Percentiles rank a stretch among this genome's conserved stretches.
phyloP scores from a whole-genome alignment of 257 asterid species.

The Linaria vulgaris region DNA sequence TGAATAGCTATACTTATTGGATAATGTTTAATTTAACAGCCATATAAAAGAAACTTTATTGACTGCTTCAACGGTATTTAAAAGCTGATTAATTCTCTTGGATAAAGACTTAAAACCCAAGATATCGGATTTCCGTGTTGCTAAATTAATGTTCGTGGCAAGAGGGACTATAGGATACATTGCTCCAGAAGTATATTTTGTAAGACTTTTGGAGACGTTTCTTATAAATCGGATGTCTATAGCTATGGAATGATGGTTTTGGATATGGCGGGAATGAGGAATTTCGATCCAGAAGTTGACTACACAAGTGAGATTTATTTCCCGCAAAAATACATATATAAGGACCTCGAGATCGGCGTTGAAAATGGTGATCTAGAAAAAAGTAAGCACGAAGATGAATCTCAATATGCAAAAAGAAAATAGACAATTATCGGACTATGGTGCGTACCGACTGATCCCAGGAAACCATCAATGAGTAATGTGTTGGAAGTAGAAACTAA shows the following conservation, averaged over 20 bases:
- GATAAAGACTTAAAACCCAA: constrained; percentile 37
- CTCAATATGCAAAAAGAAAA: not conserved
- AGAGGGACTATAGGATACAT: constrained; percentile 17
- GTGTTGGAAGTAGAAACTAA: constrained; percentile 29
- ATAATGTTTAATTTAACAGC: no score
- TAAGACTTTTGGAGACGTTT: constrained; percentile 36
- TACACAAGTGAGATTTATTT: not conserved
- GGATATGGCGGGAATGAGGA: constrained; percentile 7
- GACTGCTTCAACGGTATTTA: no score
- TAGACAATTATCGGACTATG: constrained; percentile 27
- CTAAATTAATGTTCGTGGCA: constrained; percentile 13
- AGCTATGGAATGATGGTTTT: constrained; percentile 10
- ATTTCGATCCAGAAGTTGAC: not conserved
- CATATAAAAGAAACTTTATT: no score
- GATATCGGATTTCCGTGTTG: constrained; percentile 43
- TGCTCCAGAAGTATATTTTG: constrained; percentile 25
- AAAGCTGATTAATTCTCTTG: constrained; percentile 38
- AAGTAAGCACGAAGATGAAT: not conserved
- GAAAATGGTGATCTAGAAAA: no score
- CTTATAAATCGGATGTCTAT: constrained; percentile 9
- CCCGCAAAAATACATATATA: not conserved
- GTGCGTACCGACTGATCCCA: constrained; percentile 31
- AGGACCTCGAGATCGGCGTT: not conserved
- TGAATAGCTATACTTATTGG: no score
- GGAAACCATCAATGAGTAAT: constrained; percentile 21